Evolutionary conservation across 1,139 yeast species (phyloP), one percentile per base, ranked within the genome.

Genomic region (Komagataea norvegica): DNA sequence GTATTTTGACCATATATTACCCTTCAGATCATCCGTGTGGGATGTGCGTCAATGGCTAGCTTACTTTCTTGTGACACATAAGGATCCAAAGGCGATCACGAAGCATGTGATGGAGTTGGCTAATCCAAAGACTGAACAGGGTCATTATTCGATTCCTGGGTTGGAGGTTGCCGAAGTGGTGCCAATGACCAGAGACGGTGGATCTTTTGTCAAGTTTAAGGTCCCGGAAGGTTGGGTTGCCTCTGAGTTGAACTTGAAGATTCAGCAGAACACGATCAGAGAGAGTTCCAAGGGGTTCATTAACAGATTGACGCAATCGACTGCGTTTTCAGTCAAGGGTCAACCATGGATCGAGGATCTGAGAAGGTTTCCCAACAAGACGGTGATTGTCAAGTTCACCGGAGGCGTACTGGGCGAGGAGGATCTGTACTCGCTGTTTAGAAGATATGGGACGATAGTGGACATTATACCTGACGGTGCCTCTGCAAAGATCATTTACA

Each of bases 291-390:
- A 38, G 41, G 56, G 61, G 37, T 47, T 57, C 56, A 47, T 52
- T 54, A 57, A 51, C 49, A 70, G 46, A 47, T 59, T 54, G 43
- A 65, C 58, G 39, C 63, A 59, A 54, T 70, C 78, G 61, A 58
- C 62, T 54, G 83, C 65, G 39, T 82, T 69, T 52, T 78, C 85
- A 0, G 97, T 93, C 1, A 81, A 82, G 49, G 98, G 98, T 42
- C 70, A 77, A 0, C 98, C 98, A 0, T 91, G 97, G 96, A 84
- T 91, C 46, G 97, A 91, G 60, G 98, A 91, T 57, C 67, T 91
- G 55, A 73, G 84, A 48, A 65, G 96, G 46, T 73, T 72, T 46
- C 94, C 95, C 8, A 78, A 82, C 43, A 62, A 69, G 10, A 68
- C 70, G 17, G 61, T 91, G 25, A 71, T 74, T 40, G 79, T 89